Percentiles rank a stretch among this genome's conserved stretches.
Conservation (phyloP, 2,329 filamentous ascomycete genomes). For the Rhinocladiella similis region DNA sequence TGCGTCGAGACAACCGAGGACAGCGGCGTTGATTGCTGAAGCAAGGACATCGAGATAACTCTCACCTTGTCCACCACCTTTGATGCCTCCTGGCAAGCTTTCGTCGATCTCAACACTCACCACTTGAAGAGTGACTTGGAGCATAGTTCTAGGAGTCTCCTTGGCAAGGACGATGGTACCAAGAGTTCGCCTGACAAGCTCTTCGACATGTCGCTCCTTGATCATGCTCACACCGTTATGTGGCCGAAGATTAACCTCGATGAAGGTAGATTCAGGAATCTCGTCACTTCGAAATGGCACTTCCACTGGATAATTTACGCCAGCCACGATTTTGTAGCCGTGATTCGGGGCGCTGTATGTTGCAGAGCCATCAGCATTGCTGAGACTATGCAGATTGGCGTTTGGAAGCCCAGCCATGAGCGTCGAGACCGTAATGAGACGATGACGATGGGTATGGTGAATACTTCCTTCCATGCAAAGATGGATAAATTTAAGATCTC, state of each 20-base stretch:
- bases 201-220: slow-evolving; percentile 79
- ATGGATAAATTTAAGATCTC: too few species aligned
- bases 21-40: slow-evolving; percentile 74
- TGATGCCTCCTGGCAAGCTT: slow-evolving; percentile 31
- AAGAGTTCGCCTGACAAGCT: slow-evolving; percentile 40
- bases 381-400: slow-evolving; percentile 22
- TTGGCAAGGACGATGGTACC: slow-evolving; percentile 43
- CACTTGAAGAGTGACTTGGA: slow-evolving; percentile 46
- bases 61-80: slow-evolving; percentile 27
- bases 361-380: slow-evolving; percentile 27
- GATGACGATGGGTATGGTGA: not conserved
- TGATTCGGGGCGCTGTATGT: slow-evolving; percentile 49
- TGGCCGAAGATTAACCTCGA: slow-evolving; percentile 89
- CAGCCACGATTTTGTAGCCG: slow-evolving; percentile 78
- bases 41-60: slow-evolving; percentile 76
- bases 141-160: slow-evolving; percentile 43
- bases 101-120: slow-evolving; percentile 34
- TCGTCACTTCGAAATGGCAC: slow-evolving; percentile 79
- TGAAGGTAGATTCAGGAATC: slow-evolving; percentile 82
- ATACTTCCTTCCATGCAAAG: too few species aligned
- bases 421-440: slow-evolving; percentile 9
- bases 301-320: slow-evolving; percentile 92
- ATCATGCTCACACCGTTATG: slow-evolving; percentile 82
- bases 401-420: slow-evolving; percentile 15
- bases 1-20: slow-evolving; percentile 77